Conservation (phyloP, 1,139 yeast genomes). For the Pichia cactophila region DNA sequence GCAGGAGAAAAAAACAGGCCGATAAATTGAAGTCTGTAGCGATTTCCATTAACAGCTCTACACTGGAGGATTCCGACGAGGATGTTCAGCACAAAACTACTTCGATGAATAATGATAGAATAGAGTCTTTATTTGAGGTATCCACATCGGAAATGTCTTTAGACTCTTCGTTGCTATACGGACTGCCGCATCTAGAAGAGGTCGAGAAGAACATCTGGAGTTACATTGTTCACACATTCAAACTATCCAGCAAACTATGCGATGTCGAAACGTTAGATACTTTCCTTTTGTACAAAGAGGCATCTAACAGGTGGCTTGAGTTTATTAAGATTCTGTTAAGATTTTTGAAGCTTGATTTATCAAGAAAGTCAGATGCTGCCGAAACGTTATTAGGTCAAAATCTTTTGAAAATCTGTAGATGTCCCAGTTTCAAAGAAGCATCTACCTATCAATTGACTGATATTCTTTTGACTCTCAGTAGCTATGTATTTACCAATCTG, state of each 20-base stretch:
- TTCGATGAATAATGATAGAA: conserved; percentile 4
- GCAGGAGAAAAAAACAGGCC: conserved; percentile 1
- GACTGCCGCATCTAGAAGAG: conserved; percentile 5
- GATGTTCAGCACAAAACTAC: not conserved
- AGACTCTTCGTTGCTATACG: conserved; percentile 4
- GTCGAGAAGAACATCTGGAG: conserved; percentile 12
- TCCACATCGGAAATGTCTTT: conserved; percentile 8
- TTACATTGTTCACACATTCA: conserved; percentile 13
- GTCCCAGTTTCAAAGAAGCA: not conserved
- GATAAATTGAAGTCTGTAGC: not conserved
- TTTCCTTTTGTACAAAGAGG: conserved; percentile 6
- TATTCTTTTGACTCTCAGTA: conserved; percentile 2
- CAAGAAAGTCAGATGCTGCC: not conserved
- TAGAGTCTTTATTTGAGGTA: conserved; percentile 8
- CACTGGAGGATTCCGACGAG: conserved; percentile 7
- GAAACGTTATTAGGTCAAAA: conserved; percentile 3
- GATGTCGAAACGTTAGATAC: conserved; percentile 8
- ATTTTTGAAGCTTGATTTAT: conserved; percentile 9
- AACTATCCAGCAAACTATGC: conserved; percentile 10
- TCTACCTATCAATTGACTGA: conserved; percentile 1
- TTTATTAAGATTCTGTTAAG: conserved; percentile 3
- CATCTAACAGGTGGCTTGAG: conserved; percentile 14
- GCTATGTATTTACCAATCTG: conserved; percentile 1
- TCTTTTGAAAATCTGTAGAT: not conserved
- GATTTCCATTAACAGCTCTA: conserved; percentile 3